phyloP scores from a whole-genome alignment of 2,329 filamentous ascomycete genomes.

The Colletotrichum sp. region DNA sequence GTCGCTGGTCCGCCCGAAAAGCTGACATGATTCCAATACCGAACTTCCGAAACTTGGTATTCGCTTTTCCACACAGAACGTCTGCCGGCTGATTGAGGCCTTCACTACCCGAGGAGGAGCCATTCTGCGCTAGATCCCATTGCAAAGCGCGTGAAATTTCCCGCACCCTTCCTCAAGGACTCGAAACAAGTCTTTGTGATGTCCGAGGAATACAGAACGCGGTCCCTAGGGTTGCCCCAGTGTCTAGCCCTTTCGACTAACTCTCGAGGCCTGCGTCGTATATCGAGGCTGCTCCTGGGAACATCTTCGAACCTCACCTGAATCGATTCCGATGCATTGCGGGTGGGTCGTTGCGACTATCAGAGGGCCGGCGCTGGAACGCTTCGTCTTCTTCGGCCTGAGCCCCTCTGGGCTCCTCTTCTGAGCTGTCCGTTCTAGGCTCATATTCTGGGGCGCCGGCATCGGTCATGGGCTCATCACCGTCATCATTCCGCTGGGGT shows the following conservation, averaged over 20 bases:
- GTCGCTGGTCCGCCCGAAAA: neutral
- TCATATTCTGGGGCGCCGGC: neutral
- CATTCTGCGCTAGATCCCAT: neutral
- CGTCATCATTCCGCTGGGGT: neutral
- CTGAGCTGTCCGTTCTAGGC: neutral
- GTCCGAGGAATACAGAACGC: neutral
- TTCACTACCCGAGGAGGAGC: fast-evolving
- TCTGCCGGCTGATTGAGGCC: neutral
- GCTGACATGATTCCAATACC: neutral
- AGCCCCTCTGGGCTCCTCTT: neutral
- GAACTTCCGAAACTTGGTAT: neutral
- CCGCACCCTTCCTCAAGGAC: neutral
- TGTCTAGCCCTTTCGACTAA: neutral
- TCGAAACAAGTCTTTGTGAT: neutral
- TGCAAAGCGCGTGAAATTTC: neutral
- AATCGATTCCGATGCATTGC: neutral
- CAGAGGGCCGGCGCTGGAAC: neutral
- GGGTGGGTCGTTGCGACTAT: neutral
- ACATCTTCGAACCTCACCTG: neutral
- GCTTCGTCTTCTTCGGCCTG: neutral
- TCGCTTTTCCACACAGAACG: neutral
- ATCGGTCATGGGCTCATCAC: neutral
- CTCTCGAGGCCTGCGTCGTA: neutral
- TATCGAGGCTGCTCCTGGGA: neutral
- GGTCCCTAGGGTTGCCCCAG: neutral